phyloP scores from a whole-genome alignment of 768 basidiomycete genomes.

The Lanmaoa pseudosensibilis region DNA sequence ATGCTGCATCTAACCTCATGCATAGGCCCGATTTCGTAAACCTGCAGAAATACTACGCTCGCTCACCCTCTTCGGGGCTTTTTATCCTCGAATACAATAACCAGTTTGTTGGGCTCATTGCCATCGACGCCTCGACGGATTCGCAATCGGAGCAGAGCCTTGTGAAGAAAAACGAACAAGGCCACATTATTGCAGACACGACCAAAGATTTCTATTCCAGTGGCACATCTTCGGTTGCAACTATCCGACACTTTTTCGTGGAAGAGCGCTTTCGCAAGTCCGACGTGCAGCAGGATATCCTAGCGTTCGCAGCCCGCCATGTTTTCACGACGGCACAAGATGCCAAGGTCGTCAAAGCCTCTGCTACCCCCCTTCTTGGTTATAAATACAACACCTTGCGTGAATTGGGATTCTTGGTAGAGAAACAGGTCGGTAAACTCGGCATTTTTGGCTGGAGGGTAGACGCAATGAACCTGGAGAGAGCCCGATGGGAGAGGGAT shows the following conservation, averaged over 20 bases:
- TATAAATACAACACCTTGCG: constrained; percentile 50
- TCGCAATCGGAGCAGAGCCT: constrained; percentile 33
- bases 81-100: constrained; percentile 65
- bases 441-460: constrained; percentile 62
- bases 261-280: constrained; percentile 60
- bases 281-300: constrained; percentile 63
- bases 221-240: constrained; percentile 50
- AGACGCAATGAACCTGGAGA: constrained; percentile 43
- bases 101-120: constrained; percentile 66
- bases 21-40: constrained; percentile 55
- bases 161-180: constrained; percentile 22
- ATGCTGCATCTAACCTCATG: constrained; percentile 49
- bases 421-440: constrained; percentile 43
- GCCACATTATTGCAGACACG: constrained; percentile 11
- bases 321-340: constrained; percentile 50
- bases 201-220: constrained; percentile 22
- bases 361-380: constrained; percentile 49
- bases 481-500: constrained; percentile 45
- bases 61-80: constrained; percentile 62
- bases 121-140: constrained; percentile 60
- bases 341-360: constrained; percentile 47
- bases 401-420: constrained; percentile 49
- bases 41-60: constrained; percentile 54
- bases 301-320: constrained; percentile 55
- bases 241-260: constrained; percentile 74